Conservation (phyloP, 1,284 basidiomycete genomes). For the Heterobasidion irregulare region DNA sequence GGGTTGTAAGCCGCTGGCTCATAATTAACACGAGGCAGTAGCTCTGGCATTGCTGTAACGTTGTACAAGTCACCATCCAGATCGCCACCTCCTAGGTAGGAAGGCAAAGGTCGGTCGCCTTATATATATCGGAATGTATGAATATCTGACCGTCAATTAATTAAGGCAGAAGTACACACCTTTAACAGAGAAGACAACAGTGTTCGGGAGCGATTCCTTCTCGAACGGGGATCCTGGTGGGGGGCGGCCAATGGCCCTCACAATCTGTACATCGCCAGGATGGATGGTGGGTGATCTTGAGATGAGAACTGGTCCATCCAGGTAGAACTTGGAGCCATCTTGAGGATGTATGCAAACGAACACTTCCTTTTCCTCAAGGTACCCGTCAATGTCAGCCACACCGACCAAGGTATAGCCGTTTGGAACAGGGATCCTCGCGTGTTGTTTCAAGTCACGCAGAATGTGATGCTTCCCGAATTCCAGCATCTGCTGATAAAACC, state of each 20-base stretch:
- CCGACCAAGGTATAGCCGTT: slow-evolving; percentile 59
- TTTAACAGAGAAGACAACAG: slow-evolving; percentile 47
- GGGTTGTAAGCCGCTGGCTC: slow-evolving; percentile 46
- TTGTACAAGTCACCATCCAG: slow-evolving; percentile 43
- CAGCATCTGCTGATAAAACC: slow-evolving; percentile 45
- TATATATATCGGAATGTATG: neutral
- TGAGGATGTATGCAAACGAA: slow-evolving; percentile 44
- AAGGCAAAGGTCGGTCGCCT: slow-evolving; percentile 57
- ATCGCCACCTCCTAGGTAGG: slow-evolving; percentile 58
- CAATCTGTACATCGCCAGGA: slow-evolving; percentile 63
- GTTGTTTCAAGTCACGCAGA: slow-evolving; percentile 59
- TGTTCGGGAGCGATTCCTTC: slow-evolving; percentile 42
- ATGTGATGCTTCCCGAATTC: slow-evolving; percentile 49
- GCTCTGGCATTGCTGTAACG: slow-evolving; percentile 25
- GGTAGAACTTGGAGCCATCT: slow-evolving; percentile 31
- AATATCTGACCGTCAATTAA: neutral
- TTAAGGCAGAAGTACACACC: slow-evolving; percentile 22
- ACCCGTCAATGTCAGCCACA: slow-evolving; percentile 52
- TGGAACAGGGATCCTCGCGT: slow-evolving; percentile 58
- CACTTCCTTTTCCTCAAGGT: slow-evolving; percentile 41
- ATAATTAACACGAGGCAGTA: slow-evolving; percentile 19
- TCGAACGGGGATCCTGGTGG: slow-evolving; percentile 41
- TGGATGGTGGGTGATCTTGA: slow-evolving; percentile 61
- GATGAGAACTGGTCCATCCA: slow-evolving; percentile 49
- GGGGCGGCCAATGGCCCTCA: slow-evolving; percentile 49